Conservation (phyloP, 495 filamentous ascomycete genomes). For the Podospora didyma region DNA sequence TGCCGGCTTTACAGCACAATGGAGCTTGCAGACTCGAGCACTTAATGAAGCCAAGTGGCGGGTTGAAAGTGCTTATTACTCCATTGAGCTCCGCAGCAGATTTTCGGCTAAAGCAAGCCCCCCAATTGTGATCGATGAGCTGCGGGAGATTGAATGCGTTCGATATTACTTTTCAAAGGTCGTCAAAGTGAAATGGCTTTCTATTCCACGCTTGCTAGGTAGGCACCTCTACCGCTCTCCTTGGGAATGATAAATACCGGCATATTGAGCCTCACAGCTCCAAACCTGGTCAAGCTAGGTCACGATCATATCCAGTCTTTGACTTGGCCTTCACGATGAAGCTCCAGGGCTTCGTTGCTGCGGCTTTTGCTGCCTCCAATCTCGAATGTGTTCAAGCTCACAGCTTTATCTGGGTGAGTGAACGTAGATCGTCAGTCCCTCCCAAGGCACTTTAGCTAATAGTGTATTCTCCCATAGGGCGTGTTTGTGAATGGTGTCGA, state of each 20-base stretch:
- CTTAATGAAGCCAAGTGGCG: background rate
- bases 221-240: background rate
- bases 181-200: background rate
- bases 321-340: conserved; percentile 7
- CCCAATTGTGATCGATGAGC: background rate
- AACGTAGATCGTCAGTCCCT: background rate
- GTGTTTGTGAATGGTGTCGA: conserved; percentile 44
- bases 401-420: conserved; percentile 25
- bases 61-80: background rate
- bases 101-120: background rate
- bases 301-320: background rate
- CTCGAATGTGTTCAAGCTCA: conserved; percentile 15
- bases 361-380: conserved; percentile 7
- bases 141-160: background rate
- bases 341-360: conserved; percentile 1
- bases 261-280: conserved; percentile 3
- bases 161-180: background rate
- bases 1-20: background rate
- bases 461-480: conserved; percentile 14
- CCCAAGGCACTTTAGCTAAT: background rate
- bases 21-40: background rate
- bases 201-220: too few relatives aligned
- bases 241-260: background rate
- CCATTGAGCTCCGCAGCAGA: background rate
- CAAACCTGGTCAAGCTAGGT: conserved; percentile 6